Evolutionary conservation across 1,284 basidiomycete species (phyloP), one percentile per base, ranked within the genome.

Genomic region (Austroboletus novae-zelandiae): DNA sequence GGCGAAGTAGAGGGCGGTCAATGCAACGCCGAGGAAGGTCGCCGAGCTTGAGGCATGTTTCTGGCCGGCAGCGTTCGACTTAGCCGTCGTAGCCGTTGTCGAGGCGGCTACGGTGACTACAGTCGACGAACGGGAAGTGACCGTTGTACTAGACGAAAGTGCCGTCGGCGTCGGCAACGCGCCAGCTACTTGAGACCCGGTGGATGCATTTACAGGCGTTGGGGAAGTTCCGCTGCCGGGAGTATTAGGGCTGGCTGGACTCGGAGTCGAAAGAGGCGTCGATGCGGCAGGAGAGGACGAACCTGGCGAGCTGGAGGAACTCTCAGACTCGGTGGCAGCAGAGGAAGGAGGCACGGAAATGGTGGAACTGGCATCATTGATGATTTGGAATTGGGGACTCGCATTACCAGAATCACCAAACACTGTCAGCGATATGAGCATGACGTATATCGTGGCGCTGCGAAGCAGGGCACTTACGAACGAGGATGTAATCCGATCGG

Each of bases 401-500:
- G 64, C 61, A 40, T 78, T 78, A 30, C 75, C 76, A 27, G 71
- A 71, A 41, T 73, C 70, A 17, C 71, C 74, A 14, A 76, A 66
- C 36, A 76, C 72, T 73, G 41, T 5, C 8, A 2, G 20, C 1
- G 8, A 37, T 13, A 13, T 14, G 8, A 46, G 31, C 35, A 31
- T 14, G 57, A 31, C 45, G 45, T 18, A 54, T 36, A 18, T 13
- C 1, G 11, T 2, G 18, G 27, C 15, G 13, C 30, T 13, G n/a
- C 49, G 39, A 17, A 48, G 29, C 9, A 44, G 6, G 25, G 11
- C 41, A 75, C 76, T 64, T 56, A 77, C 76, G 57, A 42, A 76
- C 77, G 20, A 80, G 61, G 50, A 80, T 77, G 52, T 80, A 80
- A 57, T 73, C 62, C 32, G 59, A 45, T 18, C 73, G 55, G 18